Evolutionary conservation across 2,329 filamentous ascomycete genomes (phyloP).

Genomic region (Tolypocladium endophyticum): DNA sequence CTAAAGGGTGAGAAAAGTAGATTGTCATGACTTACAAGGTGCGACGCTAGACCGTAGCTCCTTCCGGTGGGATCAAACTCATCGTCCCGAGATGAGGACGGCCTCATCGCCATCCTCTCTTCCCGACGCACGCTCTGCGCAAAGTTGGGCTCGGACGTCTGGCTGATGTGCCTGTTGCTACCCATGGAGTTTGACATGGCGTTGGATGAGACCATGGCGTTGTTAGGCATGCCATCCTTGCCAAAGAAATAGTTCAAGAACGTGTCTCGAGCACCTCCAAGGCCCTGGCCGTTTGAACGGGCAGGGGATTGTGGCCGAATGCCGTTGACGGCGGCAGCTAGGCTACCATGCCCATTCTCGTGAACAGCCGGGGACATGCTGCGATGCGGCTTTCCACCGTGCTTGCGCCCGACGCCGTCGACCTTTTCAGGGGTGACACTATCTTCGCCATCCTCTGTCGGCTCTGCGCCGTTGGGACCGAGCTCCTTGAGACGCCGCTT

Average conservation of each 20-base stretch:
- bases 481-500: conserved; percentile 74
- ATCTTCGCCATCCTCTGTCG: conserved; percentile 55
- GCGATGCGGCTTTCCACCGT: conserved; percentile 38
- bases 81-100: conserved; percentile 30
- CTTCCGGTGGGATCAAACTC: conserved; percentile 31
- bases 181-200: conserved; percentile 16
- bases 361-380: conserved; percentile 77
- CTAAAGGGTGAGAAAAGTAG: not conserved
- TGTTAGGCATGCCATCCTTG: conserved; percentile 61
- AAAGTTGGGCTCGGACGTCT: conserved; percentile 70
- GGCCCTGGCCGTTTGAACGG: conserved; percentile 46
- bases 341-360: conserved; percentile 50
- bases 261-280: conserved; percentile 66
- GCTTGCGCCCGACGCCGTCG: conserved; percentile 35
- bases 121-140: conserved; percentile 73
- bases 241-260: conserved; percentile 99
- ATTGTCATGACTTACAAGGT: conserved; percentile 42
- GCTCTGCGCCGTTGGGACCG: conserved; percentile 65
- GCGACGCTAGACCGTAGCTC: conserved; percentile 33
- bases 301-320: conserved; percentile 28
- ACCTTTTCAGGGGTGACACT: conserved; percentile 35
- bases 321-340: conserved; percentile 59
- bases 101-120: conserved; percentile 44
- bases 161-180: conserved; percentile 58
- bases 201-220: conserved; percentile 25